Conservation (phyloP, 2,329 filamentous ascomycete species). For the Ophiobolus disseminans region DNA sequence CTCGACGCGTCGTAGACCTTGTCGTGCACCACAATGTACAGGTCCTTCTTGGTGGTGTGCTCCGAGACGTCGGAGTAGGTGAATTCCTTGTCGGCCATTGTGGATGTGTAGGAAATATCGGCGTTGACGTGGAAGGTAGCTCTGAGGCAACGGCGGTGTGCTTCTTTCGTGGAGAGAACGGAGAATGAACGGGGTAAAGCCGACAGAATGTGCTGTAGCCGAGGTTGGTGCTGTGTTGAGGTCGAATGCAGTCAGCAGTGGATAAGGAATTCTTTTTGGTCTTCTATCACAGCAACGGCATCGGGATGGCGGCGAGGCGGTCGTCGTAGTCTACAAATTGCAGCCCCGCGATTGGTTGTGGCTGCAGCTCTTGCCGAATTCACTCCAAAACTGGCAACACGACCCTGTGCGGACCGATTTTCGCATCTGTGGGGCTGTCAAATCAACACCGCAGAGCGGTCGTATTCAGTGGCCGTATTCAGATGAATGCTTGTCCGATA, state of each 20-base stretch:
- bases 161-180: not conserved
- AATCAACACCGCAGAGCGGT: no score
- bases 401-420: conserved; percentile 11
- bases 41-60: conserved; percentile 77
- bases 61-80: conserved; percentile 52
- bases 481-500: no score
- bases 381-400: conserved; percentile 22
- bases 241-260: conserved; percentile 10
- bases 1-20: conserved; percentile 90
- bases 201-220: conserved; percentile 1
- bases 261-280: conserved; percentile 18
- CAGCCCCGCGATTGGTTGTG: conserved; percentile 21
- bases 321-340: conserved; percentile 19
- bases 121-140: not conserved
- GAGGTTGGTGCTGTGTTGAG: conserved; percentile 9
- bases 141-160: not conserved
- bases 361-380: conserved; percentile 2
- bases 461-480: no score
- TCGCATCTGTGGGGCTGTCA: conserved; percentile 5
- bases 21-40: conserved; percentile 91
- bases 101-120: conserved; percentile 15
- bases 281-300: not conserved
- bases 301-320: conserved; percentile 2
- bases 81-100: conserved; percentile 50
- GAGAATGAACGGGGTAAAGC: not conserved